phyloP scores from a whole-genome alignment of 306 rosid genomes.

The Lathyrus oleraceus region DNA sequence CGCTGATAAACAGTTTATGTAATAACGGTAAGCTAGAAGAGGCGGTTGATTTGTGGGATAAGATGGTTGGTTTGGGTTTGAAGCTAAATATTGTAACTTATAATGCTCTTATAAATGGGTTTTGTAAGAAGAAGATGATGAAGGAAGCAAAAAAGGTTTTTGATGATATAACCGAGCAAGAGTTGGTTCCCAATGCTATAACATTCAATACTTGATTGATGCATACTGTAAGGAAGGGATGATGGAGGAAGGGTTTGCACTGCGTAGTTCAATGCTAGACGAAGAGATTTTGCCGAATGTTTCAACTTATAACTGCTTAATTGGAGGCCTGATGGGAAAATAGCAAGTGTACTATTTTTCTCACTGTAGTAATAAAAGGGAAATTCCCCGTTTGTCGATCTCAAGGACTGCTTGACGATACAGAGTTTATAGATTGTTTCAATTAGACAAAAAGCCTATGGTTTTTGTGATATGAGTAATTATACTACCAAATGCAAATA shows the following conservation, averaged over 20 bases:
- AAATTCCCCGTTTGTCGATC: too few relatives aligned
- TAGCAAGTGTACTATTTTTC: too few relatives aligned
- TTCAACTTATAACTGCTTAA: slow-evolving; percentile 68
- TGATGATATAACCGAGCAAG: slow-evolving; percentile 53
- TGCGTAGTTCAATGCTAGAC: slow-evolving; percentile 53
- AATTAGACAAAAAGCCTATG: too few relatives aligned
- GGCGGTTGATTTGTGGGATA: slow-evolving; percentile 52
- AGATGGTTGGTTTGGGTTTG: slow-evolving; percentile 54
- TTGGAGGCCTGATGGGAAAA: too few relatives aligned
- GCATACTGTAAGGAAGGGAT: slow-evolving; percentile 62
- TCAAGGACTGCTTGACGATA: too few relatives aligned
- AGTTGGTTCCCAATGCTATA: slow-evolving; percentile 57
- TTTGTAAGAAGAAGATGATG: slow-evolving; percentile 63
- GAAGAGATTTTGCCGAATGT: slow-evolving; percentile 50
- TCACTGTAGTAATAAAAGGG: too few relatives aligned
- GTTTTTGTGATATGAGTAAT: too few relatives aligned
- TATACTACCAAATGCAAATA: too few relatives aligned
- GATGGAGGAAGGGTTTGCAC: slow-evolving; percentile 59
- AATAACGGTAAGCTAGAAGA: slow-evolving; percentile 52
- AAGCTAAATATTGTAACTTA: slow-evolving; percentile 65
- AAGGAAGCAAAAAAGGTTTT: slow-evolving; percentile 60
- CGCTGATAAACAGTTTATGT: slow-evolving; percentile 65
- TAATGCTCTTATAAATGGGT: slow-evolving; percentile 67
- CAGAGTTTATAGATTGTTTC: too few relatives aligned
- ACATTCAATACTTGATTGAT: slow-evolving; percentile 70